These are phyloP conservation scores for Erysimum pusillum DNA, from an alignment of 441 rosid species.

Conservation along the genomic window DNA sequence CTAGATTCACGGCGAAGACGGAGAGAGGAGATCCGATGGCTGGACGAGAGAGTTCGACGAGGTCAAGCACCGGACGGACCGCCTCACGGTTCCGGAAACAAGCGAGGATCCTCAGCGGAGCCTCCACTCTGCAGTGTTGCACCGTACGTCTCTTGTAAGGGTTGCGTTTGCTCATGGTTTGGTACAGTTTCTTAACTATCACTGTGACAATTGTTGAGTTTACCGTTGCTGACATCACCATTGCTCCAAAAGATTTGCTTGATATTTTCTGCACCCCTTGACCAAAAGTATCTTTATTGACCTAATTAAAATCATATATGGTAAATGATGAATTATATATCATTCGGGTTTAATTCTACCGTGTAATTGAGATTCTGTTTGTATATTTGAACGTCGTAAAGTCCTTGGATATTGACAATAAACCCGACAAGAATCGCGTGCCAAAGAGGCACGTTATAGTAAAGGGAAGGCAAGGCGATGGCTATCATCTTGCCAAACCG, in stretches of 20 bases:
- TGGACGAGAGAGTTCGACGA: slow-evolving; percentile 54
- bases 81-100: slow-evolving; percentile 54
- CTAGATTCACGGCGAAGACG: slow-evolving; percentile 52
- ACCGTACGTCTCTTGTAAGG: slow-evolving; percentile 54
- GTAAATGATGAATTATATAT: too few relatives aligned
- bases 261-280: slow-evolving; percentile 49
- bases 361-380: slow-evolving; percentile 31
- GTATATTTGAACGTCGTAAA: slow-evolving; percentile 53
- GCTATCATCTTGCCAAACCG: slow-evolving; percentile 41
- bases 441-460: slow-evolving; percentile 49
- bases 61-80: slow-evolving; percentile 50
- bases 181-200: slow-evolving; percentile 47
- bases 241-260: slow-evolving; percentile 37
- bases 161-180: slow-evolving; percentile 53
- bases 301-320: neutral
- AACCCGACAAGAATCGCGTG: slow-evolving; percentile 56
- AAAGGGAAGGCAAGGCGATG: slow-evolving; percentile 45
- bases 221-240: slow-evolving; percentile 46
- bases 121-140: slow-evolving; percentile 39
- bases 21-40: slow-evolving; percentile 46
- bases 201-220: slow-evolving; percentile 44
- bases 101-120: slow-evolving; percentile 54
- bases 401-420: slow-evolving; percentile 54
- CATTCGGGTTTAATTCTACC: slow-evolving; percentile 38
- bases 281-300: slow-evolving; percentile 2